These are phyloP conservation scores for Blastocystis sp. DNA, from an alignment of 352 stramenopile species.

Conservation along the genomic window DNA sequence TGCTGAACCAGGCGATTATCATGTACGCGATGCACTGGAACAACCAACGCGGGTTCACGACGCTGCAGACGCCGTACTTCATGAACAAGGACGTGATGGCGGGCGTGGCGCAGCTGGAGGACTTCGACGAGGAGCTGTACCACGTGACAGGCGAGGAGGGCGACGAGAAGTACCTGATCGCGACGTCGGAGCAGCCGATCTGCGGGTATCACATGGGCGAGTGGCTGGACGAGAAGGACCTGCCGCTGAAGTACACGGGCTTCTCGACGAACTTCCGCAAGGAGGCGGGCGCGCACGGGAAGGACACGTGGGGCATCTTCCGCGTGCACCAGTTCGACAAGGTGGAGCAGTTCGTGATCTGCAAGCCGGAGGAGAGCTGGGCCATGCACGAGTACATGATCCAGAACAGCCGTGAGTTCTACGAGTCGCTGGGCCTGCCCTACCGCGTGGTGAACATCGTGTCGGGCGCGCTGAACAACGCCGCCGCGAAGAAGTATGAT, in stretches of 20 bases:
- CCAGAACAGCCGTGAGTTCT: slow-evolving; percentile 90
- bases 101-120: slow-evolving; percentile 93
- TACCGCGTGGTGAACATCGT: slow-evolving; percentile 99
- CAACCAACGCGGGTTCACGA: slow-evolving; percentile 88
- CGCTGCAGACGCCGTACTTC: slow-evolving; percentile 97
- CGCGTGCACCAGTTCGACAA: slow-evolving; percentile 99
- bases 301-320: slow-evolving; percentile 99
- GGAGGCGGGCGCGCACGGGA: slow-evolving; percentile 93
- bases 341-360: slow-evolving; percentile 87
- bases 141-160: slow-evolving; percentile 87
- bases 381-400: slow-evolving; percentile 87
- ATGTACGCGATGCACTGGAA: slow-evolving; percentile 96
- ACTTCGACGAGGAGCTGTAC: slow-evolving; percentile 99
- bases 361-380: slow-evolving; percentile 78
- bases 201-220: slow-evolving; percentile 95
- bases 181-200: slow-evolving; percentile 97
- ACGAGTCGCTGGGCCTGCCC: slow-evolving; percentile 91
- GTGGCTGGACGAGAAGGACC: slow-evolving; percentile 80
- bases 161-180: slow-evolving; percentile 94
- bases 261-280: slow-evolving; percentile 99
- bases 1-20: slow-evolving; percentile 98
- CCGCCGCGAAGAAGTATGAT: slow-evolving; percentile 98
- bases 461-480: slow-evolving; percentile 93
- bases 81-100: slow-evolving; percentile 99
- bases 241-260: slow-evolving; percentile 83